phyloP scores from a whole-genome alignment of 164 flowering plant species.

The Magnolia changhungtana region DNA sequence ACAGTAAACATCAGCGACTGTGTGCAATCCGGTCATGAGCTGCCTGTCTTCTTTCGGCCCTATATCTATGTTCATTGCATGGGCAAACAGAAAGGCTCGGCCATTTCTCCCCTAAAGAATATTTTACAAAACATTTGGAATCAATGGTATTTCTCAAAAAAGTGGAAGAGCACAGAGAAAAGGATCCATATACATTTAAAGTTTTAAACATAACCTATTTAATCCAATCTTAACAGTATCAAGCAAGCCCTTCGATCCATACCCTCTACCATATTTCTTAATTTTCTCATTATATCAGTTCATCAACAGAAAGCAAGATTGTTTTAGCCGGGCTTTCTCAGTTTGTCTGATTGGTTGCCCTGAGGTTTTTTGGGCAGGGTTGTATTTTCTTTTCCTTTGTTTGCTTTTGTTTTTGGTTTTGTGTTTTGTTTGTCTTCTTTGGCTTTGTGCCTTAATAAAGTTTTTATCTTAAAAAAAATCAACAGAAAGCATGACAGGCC shows the following conservation, averaged over 20 bases:
- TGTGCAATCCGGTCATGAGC: conserved; percentile 55
- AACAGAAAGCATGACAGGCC: neutral
- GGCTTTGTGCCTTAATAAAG: neutral
- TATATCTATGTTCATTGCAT: conserved; percentile 46
- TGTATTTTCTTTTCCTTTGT: too few relatives aligned
- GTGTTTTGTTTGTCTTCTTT: too few relatives aligned
- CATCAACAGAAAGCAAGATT: neutral
- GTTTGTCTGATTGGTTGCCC: too few relatives aligned
- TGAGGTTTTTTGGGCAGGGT: too few relatives aligned
- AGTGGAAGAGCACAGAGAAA: neutral
- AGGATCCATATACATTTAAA: too few relatives aligned
- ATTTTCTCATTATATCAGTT: too few relatives aligned
- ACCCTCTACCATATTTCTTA: neutral
- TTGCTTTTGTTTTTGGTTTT: too few relatives aligned
- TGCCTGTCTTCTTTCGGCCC: conserved; percentile 55
- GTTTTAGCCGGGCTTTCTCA: too few relatives aligned
- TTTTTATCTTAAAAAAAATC: neutral
- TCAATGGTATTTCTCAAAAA: neutral
- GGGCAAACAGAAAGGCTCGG: conserved; percentile 53
- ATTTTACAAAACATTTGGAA: neutral
- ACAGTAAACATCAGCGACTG: conserved; percentile 56
- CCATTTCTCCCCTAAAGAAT: conserved; percentile 42
- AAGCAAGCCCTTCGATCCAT: neutral
- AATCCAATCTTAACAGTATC: neutral
- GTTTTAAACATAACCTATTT: too few relatives aligned